A percentile compares a stretch with the other conserved stretches of the same genome.
Evolutionary conservation across 2,329 filamentous ascomycete species (phyloP).

Genomic region (Claviceps sp.): DNA sequence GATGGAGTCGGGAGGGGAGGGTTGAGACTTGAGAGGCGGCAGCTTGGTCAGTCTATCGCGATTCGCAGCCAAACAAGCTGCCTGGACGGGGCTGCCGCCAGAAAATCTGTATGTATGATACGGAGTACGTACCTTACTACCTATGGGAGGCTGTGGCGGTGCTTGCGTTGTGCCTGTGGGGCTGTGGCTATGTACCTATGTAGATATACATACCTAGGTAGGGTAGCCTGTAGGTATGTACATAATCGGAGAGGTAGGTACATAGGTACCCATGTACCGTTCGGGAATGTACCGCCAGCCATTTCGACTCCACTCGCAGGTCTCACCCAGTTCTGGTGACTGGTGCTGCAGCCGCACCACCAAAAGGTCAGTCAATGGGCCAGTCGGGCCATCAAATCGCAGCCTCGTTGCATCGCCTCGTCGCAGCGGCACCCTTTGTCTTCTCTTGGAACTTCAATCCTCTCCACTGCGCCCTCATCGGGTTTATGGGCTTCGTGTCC

Average conservation of each 20-base stretch:
- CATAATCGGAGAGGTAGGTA: too few relatives aligned
- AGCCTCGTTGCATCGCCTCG: slow-evolving; percentile 8
- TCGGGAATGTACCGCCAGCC: not conserved
- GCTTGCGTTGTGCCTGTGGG: not conserved
- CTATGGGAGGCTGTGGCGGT: not conserved
- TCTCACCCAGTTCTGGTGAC: too few relatives aligned
- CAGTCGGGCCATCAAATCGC: slow-evolving; percentile 2
- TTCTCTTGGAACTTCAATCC: not conserved
- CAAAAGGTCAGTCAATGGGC: not conserved
- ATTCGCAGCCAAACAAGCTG: not conserved
- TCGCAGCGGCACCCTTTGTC: not conserved
- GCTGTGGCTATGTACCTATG: too few relatives aligned
- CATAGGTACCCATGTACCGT: not conserved
- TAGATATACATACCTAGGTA: too few relatives aligned
- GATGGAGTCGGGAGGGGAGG: not conserved
- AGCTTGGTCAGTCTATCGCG: not conserved
- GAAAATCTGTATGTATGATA: too few relatives aligned
- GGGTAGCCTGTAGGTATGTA: too few relatives aligned
- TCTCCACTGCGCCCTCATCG: not conserved
- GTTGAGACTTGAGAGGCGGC: not conserved
- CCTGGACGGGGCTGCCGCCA: not conserved
- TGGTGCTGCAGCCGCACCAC: not conserved
- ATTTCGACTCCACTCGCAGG: too few relatives aligned
- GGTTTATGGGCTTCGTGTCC: not conserved
- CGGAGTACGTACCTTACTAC: too few relatives aligned